Evolutionary conservation across 306 rosid genomes (phyloP), one percentile per base, ranked within the genome.

Genomic region (Hippophae rhamnoides): DNA sequence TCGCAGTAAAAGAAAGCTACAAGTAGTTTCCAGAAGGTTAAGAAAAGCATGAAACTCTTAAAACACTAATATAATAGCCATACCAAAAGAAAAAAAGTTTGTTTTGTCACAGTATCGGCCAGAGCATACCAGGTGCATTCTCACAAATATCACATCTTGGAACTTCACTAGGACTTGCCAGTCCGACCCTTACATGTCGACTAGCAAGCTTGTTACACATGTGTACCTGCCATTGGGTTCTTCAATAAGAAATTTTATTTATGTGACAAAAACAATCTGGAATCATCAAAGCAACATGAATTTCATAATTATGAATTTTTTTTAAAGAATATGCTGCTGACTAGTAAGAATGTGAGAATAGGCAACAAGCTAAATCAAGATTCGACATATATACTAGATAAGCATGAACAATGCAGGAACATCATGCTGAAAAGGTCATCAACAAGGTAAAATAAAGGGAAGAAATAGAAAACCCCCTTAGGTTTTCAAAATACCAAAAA

Each of bases 1-100:
- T 92, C 99, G 76, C 99, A 92, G 68, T 84, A 92, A 69, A 92
- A 92, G 93, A 92, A 92, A 83, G 96, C 96, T 92, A 71, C 80
- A 79, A 6, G 76, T 57, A 70, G 63, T 70, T 56, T 67, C 58
- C 75, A 65, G 55, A 63, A 70, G 42, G 52, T 7, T 54, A 61
- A 69, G 62, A 67, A 61, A 56, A 84, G 76, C 63, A 47, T 27
- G 51, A 48, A 57, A 26, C 38, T 7, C 31, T 54, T n/a, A 7
- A 13, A 42, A 58, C 41, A 1, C 8, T 7, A 42, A 65, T 43
- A 61, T 45, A 68, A 41, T 14, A 48, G 23, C 43, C 53, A 51
- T 45, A 13, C 49, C 26, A 60, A 56, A 52, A 41, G 47, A 26
- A 14, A 57, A 47, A 41, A 23, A 43, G 23, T 46, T 13, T 47